Conservation (phyloP, 768 basidiomycete genomes). For the Stropharia rugosoannulata region DNA sequence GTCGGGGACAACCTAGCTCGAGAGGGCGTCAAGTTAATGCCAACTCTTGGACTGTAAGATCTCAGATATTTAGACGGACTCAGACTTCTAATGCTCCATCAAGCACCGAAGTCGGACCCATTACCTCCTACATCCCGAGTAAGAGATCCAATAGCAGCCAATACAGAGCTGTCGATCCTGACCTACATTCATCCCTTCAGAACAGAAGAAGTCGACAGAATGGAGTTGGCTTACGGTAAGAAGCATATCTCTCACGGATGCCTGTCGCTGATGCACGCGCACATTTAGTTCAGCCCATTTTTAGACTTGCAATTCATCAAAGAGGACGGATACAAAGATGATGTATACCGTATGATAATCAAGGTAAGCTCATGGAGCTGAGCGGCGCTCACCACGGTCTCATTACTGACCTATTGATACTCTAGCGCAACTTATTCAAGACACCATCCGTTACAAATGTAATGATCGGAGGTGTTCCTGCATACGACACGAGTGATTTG, state of each 20-base stretch:
- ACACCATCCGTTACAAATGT: constrained; percentile 1
- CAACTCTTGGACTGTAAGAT: constrained; percentile 3
- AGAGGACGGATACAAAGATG: background rate
- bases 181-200: background rate
- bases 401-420: too few relatives aligned
- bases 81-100: background rate
- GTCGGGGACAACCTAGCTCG: background rate
- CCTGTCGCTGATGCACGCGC: background rate
- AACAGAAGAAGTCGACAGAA: background rate
- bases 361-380: constrained; percentile 1
- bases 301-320: constrained; percentile 2
- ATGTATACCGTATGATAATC: constrained; percentile 1
- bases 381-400: too few relatives aligned
- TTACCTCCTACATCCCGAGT: background rate
- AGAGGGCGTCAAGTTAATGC: constrained; percentile 1
- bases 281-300: background rate
- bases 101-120: background rate
- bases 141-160: background rate
- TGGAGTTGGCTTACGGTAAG: background rate
- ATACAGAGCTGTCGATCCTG: background rate
- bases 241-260: background rate
- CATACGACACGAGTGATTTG: constrained; percentile 5
- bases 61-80: background rate
- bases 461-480: background rate
- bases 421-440: constrained; percentile 1